Percentiles rank a stretch among this genome's conserved stretches.
phyloP scores from a whole-genome alignment of 2,329 filamentous ascomycete species.

The Sporothrix euskadiensis region DNA sequence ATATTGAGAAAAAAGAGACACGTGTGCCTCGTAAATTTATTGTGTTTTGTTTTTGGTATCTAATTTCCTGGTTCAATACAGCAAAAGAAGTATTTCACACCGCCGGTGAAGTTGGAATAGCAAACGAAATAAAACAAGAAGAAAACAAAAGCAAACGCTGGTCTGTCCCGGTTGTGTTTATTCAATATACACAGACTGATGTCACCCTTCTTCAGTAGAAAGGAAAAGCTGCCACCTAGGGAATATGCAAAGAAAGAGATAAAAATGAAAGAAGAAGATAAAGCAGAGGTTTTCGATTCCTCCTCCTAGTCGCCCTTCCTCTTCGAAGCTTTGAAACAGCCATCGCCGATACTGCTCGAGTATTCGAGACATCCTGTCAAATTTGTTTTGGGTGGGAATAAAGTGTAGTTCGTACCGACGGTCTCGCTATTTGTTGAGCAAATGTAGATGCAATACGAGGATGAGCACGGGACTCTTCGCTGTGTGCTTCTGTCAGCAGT shows the following conservation, averaged over 20 bases:
- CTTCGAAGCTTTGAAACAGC: background rate
- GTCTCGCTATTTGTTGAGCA: background rate
- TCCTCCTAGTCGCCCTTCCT: background rate
- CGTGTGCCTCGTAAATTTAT: slow-evolving; percentile 10
- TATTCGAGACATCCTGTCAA: background rate
- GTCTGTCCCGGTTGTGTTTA: background rate
- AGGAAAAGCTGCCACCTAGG: background rate
- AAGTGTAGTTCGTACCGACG: background rate
- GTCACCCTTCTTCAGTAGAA: background rate
- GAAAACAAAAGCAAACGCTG: background rate
- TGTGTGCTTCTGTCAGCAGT: slow-evolving; percentile 1
- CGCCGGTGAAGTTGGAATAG: slow-evolving; percentile 51
- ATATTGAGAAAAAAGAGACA: background rate
- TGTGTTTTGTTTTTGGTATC: slow-evolving; percentile 13
- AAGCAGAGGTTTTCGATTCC: background rate
- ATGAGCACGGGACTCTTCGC: background rate
- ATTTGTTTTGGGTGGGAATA: background rate
- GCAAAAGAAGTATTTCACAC: slow-evolving; percentile 46
- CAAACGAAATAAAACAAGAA: background rate
- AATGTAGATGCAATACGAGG: background rate
- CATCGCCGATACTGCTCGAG: background rate
- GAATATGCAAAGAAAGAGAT: background rate
- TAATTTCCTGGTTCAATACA: background rate
- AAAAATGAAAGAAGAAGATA: background rate
- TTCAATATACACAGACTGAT: background rate